A percentile compares a stretch with the other conserved stretches of the same genome.
Evolutionary conservation across 495 filamentous ascomycete species (phyloP).

Genomic region (Collariella sp.): DNA sequence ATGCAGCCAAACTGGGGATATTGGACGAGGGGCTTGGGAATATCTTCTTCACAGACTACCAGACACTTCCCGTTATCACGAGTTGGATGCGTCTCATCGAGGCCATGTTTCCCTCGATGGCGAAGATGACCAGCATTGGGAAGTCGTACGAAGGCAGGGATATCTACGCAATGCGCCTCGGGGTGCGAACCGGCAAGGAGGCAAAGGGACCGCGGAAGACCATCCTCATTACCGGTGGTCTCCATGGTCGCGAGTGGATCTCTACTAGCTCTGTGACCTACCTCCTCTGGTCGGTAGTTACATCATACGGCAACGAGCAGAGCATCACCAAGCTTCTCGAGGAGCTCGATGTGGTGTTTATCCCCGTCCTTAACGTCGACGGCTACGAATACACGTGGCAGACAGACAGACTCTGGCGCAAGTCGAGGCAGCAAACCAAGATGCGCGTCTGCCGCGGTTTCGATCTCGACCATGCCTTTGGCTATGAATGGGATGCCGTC

Average conservation of each 20-base stretch:
- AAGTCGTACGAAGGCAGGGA: constrained; percentile 77
- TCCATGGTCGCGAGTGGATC: constrained; percentile 94
- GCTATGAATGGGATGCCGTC: constrained; percentile 72
- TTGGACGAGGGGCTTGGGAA: constrained; percentile 43
- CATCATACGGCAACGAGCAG: constrained; percentile 58
- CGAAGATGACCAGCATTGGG: constrained; percentile 65
- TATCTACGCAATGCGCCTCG: constrained; percentile 75
- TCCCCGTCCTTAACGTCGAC: constrained; percentile 87
- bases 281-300: constrained; percentile 81
- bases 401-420: constrained; percentile 86
- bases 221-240: constrained; percentile 74
- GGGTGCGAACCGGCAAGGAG: constrained; percentile 43
- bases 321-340: constrained; percentile 68
- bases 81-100: constrained; percentile 87
- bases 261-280: constrained; percentile 88
- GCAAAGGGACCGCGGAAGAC: constrained; percentile 49
- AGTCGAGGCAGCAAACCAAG: constrained; percentile 79
- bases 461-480: constrained; percentile 81
- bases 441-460: constrained; percentile 78
- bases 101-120: constrained; percentile 78
- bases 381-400: constrained; percentile 94
- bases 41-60: constrained; percentile 83
- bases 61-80: constrained; percentile 55
- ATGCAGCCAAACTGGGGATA: constrained; percentile 27
- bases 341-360: constrained; percentile 73